Evolutionary conservation across 78 protist species (phyloP).

Genomic region (Protostelium mycophagum): DNA sequence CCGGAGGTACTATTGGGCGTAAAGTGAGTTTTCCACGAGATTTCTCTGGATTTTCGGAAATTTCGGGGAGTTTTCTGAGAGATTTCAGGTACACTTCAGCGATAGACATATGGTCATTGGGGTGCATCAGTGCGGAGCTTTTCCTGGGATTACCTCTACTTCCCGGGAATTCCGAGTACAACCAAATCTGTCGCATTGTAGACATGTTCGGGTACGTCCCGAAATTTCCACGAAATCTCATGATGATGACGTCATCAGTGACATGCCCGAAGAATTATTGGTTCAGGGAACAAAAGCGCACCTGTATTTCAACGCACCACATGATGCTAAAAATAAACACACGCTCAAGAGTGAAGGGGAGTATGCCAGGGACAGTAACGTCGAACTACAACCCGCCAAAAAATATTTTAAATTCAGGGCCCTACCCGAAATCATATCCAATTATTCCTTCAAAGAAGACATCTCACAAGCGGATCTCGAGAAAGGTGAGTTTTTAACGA

Average conservation of each 20-base stretch:
- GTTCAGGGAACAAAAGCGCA: conserved; percentile 12
- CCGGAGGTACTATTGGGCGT: conserved; percentile 93
- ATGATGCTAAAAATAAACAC: conserved; percentile 2
- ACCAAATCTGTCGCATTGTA: conserved; percentile 69
- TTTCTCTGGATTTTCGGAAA: no score
- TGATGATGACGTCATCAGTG: not conserved
- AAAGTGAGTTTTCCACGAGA: conserved; percentile 18
- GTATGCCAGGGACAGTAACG: conserved; percentile 40
- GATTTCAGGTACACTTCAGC: conserved; percentile 21
- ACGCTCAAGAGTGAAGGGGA: conserved; percentile 41
- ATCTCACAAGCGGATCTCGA: conserved; percentile 21
- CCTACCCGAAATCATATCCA: conserved; percentile 50
- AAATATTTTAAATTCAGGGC: conserved; percentile 54
- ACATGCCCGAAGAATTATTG: conserved; percentile 39
- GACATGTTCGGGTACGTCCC: conserved; percentile 66
- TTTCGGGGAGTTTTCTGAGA: not conserved
- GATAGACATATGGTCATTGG: conserved; percentile 88
- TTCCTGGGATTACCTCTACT: conserved; percentile 87
- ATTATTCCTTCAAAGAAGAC: conserved; percentile 28
- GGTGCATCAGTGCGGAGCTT: conserved; percentile 80
- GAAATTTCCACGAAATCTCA: not conserved
- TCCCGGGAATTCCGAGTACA: conserved; percentile 85
- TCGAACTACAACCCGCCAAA: conserved; percentile 28
- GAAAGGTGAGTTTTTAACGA: conserved; percentile 6
- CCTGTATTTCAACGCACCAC: conserved; percentile 34